Base-by-base conservation (phyloP, 352 stramenopile genomes). In the Pythium monospermum region DNA sequence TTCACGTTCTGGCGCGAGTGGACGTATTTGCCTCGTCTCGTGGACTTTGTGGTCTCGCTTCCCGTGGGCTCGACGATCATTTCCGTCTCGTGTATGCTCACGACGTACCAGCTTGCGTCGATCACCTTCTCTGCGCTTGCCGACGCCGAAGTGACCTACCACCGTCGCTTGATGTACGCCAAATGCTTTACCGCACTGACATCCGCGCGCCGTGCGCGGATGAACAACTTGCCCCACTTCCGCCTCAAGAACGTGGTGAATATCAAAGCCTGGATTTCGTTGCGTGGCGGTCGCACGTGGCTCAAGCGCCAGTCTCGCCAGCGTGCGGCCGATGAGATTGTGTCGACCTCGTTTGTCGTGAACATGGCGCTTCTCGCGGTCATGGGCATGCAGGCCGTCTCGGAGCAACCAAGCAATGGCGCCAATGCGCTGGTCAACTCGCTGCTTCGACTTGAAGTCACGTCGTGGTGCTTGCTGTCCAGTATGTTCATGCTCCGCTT, bases 141-240 rank as follows among this genome's bases (percentile, higher is more conserved):
- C 5, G 79, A 93, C 56, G 83, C 83, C 6, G 83, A 93, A 68
- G 77, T 91, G 19, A 93, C 83, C 7, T 93, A 93, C 42, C 80
- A 93, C 49, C 83, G 83, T 28, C 79, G 83, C 27, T 88, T 91
- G 45, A 57, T 93, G 76, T 92, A 95, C 43, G 83, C 84, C 39
- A 96, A 96, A 57, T 94, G 82, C 47, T 96, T 95, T 57, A 93
- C 82, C 19, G 83, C 83, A 19, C 64, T 96, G 43, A 96, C 86
- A 12, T 95, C 84, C 10, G 87, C 83, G 43, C 74, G 83, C 26
- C 80, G 85, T 28, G 90, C 86, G 16, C 68, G 83, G 35, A 68
- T 88, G 55, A 85, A 86, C 37, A 87, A 92, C 50, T 46, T 96
- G 33, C 86, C 86, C 4, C 82, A 95, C 49, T 96, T 96, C 47